Percentiles rank a stretch among this genome's conserved stretches.
Conservation (phyloP, 129 eudicot genomes). For the Daucus carota region DNA sequence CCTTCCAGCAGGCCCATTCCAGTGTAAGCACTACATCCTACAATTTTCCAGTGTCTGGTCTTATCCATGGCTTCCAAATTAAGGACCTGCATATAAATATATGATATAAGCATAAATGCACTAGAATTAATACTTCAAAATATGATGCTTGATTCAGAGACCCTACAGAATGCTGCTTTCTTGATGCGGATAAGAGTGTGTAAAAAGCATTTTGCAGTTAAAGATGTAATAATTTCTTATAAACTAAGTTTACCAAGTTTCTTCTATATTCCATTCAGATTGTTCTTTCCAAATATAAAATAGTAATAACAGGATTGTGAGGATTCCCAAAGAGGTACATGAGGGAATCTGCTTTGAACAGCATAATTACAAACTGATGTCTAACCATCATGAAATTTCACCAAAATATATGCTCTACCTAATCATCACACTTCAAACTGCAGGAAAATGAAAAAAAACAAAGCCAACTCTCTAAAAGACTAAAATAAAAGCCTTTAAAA, state of each 20-base stretch:
- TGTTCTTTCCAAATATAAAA: no score
- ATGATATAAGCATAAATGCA: no score
- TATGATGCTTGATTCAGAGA: not conserved
- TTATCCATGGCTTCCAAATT: conserved; percentile 85
- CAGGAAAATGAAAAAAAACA: no score
- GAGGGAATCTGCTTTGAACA: not conserved
- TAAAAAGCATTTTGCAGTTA: not conserved
- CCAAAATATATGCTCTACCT: not conserved
- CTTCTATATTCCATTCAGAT: no score
- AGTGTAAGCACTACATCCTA: conserved; percentile 93
- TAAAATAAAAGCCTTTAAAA: no score
- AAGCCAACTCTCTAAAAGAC: no score
- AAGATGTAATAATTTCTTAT: not conserved
- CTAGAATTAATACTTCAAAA: no score
- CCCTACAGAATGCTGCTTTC: not conserved
- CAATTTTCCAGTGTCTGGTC: conserved; percentile 79
- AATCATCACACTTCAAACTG: not conserved
- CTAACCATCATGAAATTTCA: not conserved
- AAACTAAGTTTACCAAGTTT: not conserved
- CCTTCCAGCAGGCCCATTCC: conserved; percentile 97
- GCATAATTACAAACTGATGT: not conserved
- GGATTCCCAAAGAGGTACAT: no score
- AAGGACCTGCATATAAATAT: conserved; percentile 68
- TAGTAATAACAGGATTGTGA: no score
- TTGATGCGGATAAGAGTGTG: not conserved